Percentiles rank a stretch among this genome's conserved stretches.
phyloP scores from a whole-genome alignment of 257 asterid genomes.

The Jacaranda mimosifolia region DNA sequence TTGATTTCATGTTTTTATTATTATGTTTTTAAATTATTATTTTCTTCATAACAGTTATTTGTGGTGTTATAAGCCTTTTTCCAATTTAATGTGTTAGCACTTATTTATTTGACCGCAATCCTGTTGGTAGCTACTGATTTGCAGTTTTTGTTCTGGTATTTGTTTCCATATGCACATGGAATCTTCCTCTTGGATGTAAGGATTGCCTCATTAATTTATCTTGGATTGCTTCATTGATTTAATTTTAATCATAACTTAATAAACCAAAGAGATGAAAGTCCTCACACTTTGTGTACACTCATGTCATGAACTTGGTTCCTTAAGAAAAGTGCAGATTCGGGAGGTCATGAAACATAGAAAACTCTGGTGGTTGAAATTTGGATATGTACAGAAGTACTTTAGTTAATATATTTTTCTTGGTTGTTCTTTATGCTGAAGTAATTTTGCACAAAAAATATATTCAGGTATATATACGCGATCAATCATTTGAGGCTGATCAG shows the following conservation, averaged over 20 bases:
- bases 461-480: slow-evolving; percentile 94
- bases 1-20: background rate
- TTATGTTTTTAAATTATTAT: background rate
- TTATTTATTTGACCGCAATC: background rate
- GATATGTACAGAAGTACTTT: background rate
- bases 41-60: background rate
- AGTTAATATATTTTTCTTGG: slow-evolving; percentile 24
- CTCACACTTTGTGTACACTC: background rate
- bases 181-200: background rate
- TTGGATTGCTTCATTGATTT: background rate
- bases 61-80: too few species aligned
- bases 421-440: slow-evolving; percentile 22
- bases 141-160: background rate
- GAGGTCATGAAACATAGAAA: background rate
- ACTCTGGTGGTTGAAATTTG: slow-evolving; percentile 12
- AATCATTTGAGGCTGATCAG: slow-evolving; percentile 73
- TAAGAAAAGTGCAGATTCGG: background rate
- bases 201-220: background rate
- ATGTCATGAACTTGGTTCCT: slow-evolving; percentile 13
- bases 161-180: background rate
- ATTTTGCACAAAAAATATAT: slow-evolving; percentile 18
- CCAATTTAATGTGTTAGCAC: background rate
- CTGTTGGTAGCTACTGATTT: background rate
- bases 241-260: background rate
- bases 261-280: background rate